Percentiles rank a stretch among this genome's conserved stretches.
phyloP scores from a whole-genome alignment of 805 yeast species.

The Kodamaea sagamina region DNA sequence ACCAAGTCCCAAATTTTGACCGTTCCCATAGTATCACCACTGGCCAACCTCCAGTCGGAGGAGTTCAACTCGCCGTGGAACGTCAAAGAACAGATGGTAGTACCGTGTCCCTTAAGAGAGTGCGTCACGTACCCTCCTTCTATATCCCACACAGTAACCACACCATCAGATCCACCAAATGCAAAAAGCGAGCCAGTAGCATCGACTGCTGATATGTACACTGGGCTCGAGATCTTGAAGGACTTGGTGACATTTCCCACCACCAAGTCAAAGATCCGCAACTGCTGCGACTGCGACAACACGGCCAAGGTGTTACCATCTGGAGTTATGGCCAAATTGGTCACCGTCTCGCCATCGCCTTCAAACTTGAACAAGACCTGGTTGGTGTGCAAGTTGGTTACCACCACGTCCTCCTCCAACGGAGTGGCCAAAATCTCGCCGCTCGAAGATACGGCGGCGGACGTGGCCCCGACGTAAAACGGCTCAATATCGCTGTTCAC shows the following conservation, averaged over 20 bases:
- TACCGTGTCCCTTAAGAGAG: slow-evolving; percentile 89
- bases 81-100: slow-evolving; percentile 71
- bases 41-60: slow-evolving; percentile 71
- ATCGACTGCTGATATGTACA: slow-evolving; percentile 76
- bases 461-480: slow-evolving; percentile 81
- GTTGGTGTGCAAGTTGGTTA: slow-evolving; percentile 64
- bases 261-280: slow-evolving; percentile 61
- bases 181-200: slow-evolving; percentile 82
- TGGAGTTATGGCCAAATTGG: slow-evolving; percentile 74
- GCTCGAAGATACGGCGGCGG: slow-evolving; percentile 65
- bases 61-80: slow-evolving; percentile 76
- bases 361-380: slow-evolving; percentile 60
- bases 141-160: slow-evolving; percentile 87
- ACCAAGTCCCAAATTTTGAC: slow-evolving; percentile 65
- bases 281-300: slow-evolving; percentile 80
- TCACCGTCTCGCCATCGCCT: slow-evolving; percentile 83
- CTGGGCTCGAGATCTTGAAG: slow-evolving; percentile 73
- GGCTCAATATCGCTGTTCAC: slow-evolving; percentile 63
- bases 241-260: slow-evolving; percentile 45
- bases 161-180: slow-evolving; percentile 94
- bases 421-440: slow-evolving; percentile 70
- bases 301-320: slow-evolving; percentile 71
- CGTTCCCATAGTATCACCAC: slow-evolving; percentile 63
- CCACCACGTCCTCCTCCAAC: slow-evolving; percentile 70
- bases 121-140: slow-evolving; percentile 88